Percentiles rank a stretch among this genome's conserved stretches.
These are phyloP conservation scores for Eustoma russellianum DNA, from an alignment of 257 asterid species.

Conservation along the genomic window DNA sequence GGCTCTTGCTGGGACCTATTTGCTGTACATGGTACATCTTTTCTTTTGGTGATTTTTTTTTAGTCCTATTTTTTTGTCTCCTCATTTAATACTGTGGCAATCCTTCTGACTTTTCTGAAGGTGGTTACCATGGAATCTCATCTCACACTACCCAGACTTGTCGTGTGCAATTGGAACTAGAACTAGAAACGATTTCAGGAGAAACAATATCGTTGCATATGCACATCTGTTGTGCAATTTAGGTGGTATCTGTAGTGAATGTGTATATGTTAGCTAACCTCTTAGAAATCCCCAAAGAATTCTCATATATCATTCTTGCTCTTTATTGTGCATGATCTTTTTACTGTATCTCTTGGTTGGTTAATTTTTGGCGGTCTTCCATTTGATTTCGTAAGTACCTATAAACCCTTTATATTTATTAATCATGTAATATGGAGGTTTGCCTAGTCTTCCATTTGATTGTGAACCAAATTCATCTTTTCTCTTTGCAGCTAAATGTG, in stretches of 20 bases:
- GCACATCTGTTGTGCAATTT: background rate
- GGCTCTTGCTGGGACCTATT: slow-evolving; percentile 64
- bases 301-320: no score
- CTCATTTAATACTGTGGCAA: slow-evolving; percentile 7
- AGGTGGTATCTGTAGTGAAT: background rate
- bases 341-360: slow-evolving; percentile 85
- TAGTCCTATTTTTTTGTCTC: slow-evolving; percentile 5
- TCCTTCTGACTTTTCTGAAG: slow-evolving; percentile 45
- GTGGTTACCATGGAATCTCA: slow-evolving; percentile 87
- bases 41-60: slow-evolving; percentile 8
- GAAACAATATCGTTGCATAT: background rate
- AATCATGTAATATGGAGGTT: background rate
- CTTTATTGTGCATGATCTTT: slow-evolving; percentile 50
- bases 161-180: no score
- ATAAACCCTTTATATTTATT: background rate
- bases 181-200: no score
- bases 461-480: background rate
- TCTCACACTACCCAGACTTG: no score
- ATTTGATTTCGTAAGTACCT: slow-evolving; percentile 61
- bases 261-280: background rate
- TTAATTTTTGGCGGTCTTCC: slow-evolving; percentile 84
- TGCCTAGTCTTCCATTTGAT: background rate
- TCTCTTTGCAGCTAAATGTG: slow-evolving; percentile 58
- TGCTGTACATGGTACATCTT: slow-evolving; percentile 72
- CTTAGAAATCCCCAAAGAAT: no score